These are phyloP conservation scores for Phytophthora pistaciae DNA, from an alignment of 352 stramenopile species.

Conservation along the genomic window DNA sequence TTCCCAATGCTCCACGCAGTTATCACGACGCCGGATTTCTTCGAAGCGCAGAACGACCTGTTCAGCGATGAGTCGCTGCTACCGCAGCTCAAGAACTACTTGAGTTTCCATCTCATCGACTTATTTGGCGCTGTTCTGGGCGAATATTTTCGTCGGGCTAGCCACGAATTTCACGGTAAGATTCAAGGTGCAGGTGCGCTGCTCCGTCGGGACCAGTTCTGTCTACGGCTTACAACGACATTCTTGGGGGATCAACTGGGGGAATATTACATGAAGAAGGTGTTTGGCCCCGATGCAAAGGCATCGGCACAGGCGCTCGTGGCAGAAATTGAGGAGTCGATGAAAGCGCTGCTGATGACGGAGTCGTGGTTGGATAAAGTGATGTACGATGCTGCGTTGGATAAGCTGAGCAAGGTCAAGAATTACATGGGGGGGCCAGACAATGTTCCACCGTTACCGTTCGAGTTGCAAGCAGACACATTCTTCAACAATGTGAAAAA, in stretches of 20 bases:
- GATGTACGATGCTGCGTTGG: constrained; percentile 81
- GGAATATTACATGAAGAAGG: constrained; percentile 89
- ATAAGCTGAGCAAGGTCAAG: constrained; percentile 91
- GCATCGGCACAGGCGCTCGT: constrained; percentile 83
- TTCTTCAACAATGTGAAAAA: constrained; percentile 68
- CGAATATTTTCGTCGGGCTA: constrained; percentile 60
- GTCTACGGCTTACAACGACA: constrained; percentile 76
- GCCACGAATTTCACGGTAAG: constrained; percentile 57
- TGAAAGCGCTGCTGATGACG: constrained; percentile 83
- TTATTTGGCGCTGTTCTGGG: constrained; percentile 50
- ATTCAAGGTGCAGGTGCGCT: constrained; percentile 44
- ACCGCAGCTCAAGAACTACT: constrained; percentile 59
- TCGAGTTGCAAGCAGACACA: constrained; percentile 50
- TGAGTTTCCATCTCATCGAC: constrained; percentile 73
- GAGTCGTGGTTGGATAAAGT: constrained; percentile 90
- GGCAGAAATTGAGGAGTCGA: constrained; percentile 83
- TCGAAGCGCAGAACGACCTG: constrained; percentile 55
- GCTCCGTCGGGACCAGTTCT: constrained; percentile 55
- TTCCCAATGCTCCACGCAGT: constrained; percentile 51
- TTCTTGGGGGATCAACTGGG: constrained; percentile 90
- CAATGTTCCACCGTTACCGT: constrained; percentile 52
- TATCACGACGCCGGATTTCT: constrained; percentile 61
- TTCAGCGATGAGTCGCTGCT: constrained; percentile 43
- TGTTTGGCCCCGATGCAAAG: constrained; percentile 89
- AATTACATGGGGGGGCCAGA: constrained; percentile 77